phyloP scores from a whole-genome alignment of 2,329 filamentous ascomycete genomes.

The Botryotinia calthae region DNA sequence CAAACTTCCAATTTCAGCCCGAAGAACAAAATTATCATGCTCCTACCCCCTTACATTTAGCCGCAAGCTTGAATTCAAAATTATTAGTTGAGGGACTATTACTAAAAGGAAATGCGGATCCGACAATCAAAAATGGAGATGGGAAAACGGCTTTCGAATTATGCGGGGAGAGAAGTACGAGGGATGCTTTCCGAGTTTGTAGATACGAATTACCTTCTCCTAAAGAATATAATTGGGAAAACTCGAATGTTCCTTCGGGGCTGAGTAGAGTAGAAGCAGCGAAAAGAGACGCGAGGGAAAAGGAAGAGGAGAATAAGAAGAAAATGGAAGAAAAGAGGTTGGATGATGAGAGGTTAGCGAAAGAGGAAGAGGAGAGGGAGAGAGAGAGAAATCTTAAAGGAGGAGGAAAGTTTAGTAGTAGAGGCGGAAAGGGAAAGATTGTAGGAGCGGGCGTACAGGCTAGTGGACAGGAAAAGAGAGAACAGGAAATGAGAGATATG shows the following conservation, averaged over 20 bases:
- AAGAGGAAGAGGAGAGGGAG: slow-evolving; percentile 48
- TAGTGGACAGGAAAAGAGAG: slow-evolving; percentile 64
- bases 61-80: slow-evolving; percentile 75
- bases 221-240: slow-evolving; percentile 58
- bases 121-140: slow-evolving; percentile 66
- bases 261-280: slow-evolving; percentile 72
- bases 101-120: slow-evolving; percentile 71
- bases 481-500: slow-evolving; percentile 80
- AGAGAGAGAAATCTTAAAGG: slow-evolving; percentile 37
- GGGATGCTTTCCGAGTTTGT: slow-evolving; percentile 88
- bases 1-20: slow-evolving; percentile 75
- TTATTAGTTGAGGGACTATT: slow-evolving; percentile 77
- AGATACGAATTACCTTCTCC: slow-evolving; percentile 61
- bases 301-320: slow-evolving; percentile 62
- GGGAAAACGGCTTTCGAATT: slow-evolving; percentile 86
- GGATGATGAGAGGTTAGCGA: slow-evolving; percentile 67
- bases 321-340: slow-evolving; percentile 67
- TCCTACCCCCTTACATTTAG: slow-evolving; percentile 76
- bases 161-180: slow-evolving; percentile 77
- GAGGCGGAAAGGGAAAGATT: slow-evolving; percentile 50
- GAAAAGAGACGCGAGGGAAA: slow-evolving; percentile 66
- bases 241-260: slow-evolving; percentile 67
- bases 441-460: slow-evolving; percentile 35
- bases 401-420: slow-evolving; percentile 39
- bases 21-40: slow-evolving; percentile 71